Conservation (phyloP, 176 grass and related monocot species). For the Aegilops tauschii region DNA sequence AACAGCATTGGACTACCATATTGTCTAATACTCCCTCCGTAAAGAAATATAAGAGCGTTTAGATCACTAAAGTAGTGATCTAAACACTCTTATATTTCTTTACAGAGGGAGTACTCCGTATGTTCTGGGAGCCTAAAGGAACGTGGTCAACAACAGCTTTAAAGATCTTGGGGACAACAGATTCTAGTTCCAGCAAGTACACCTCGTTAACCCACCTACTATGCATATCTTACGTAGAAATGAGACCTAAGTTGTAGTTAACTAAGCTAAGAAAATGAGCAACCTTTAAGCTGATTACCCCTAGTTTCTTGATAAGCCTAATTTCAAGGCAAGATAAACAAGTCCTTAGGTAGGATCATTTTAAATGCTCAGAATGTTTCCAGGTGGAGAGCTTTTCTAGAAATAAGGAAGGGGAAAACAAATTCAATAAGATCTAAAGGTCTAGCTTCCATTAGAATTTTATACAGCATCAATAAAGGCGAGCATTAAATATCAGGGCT, state of each 20-base stretch:
- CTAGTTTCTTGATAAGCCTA: constrained; percentile 5
- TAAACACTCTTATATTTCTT: too few species aligned
- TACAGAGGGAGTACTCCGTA: background rate
- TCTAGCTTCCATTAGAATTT: constrained; percentile 12
- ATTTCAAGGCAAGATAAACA: constrained; percentile 3
- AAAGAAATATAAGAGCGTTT: too few species aligned
- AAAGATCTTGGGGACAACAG: background rate
- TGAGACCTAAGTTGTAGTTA: constrained; percentile 10
- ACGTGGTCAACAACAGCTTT: background rate
- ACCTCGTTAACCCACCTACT: background rate
- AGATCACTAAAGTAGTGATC: too few species aligned
- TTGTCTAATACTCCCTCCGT: background rate
- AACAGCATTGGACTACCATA: background rate
- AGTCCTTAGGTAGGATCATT: background rate
- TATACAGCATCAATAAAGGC: constrained; percentile 13
- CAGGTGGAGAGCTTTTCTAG: background rate
- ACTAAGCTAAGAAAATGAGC: background rate
- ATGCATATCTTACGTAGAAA: background rate
- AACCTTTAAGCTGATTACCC: background rate
- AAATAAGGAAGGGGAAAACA: background rate
- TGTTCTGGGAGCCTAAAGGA: constrained; percentile 3
- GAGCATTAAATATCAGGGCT: constrained; percentile 10
- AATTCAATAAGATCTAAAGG: background rate
- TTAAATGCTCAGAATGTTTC: constrained; percentile 9
- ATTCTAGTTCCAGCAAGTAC: constrained; percentile 22